Percentiles rank a stretch among this genome's conserved stretches.
Conservation (phyloP, 2,329 filamentous ascomycete species). For the Arthrinium puccinioides region DNA sequence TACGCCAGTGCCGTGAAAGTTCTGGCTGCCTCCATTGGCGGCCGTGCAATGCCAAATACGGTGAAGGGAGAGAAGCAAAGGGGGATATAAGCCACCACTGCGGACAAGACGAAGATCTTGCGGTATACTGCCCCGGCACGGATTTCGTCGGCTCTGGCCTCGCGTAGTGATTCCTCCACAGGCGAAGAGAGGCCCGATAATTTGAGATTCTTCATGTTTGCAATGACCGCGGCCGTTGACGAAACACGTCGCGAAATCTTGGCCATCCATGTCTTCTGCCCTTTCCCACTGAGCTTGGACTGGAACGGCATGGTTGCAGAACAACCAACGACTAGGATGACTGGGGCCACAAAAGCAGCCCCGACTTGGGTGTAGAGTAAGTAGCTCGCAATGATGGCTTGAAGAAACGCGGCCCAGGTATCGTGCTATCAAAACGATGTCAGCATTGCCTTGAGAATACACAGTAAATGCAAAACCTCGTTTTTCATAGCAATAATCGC, state of each 20-base stretch:
- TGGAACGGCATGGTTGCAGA: slow-evolving; percentile 15
- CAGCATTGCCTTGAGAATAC: no score
- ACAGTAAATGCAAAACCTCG: no score
- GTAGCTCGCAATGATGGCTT: slow-evolving; percentile 37
- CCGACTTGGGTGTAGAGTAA: slow-evolving; percentile 40
- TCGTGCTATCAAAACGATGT: slow-evolving; percentile 29
- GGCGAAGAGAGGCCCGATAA: slow-evolving; percentile 27
- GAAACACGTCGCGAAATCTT: slow-evolving; percentile 23
- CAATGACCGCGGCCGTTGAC: slow-evolving; percentile 24
- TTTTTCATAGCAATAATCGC: no score
- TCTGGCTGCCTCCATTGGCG: slow-evolving; percentile 15
- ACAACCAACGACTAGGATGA: slow-evolving; percentile 32
- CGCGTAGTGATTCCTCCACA: slow-evolving; percentile 20
- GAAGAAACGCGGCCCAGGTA: slow-evolving; percentile 30
- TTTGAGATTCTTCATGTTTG: slow-evolving; percentile 33
- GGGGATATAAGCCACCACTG: slow-evolving; percentile 17
- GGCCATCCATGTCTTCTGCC: slow-evolving; percentile 28
- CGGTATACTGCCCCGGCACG: slow-evolving; percentile 26
- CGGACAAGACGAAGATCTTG: slow-evolving; percentile 23
- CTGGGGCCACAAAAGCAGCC: slow-evolving; percentile 36
- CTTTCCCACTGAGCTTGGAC: slow-evolving; percentile 14
- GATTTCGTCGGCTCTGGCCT: slow-evolving; percentile 27
- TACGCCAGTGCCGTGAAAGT: slow-evolving; percentile 35
- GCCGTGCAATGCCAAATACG: slow-evolving; percentile 22
- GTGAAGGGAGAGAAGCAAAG: slow-evolving; percentile 15